Base-by-base conservation (phyloP, 2,329 filamentous ascomycete genomes). In the Nothophaeocryptopus gaeumannii region DNA sequence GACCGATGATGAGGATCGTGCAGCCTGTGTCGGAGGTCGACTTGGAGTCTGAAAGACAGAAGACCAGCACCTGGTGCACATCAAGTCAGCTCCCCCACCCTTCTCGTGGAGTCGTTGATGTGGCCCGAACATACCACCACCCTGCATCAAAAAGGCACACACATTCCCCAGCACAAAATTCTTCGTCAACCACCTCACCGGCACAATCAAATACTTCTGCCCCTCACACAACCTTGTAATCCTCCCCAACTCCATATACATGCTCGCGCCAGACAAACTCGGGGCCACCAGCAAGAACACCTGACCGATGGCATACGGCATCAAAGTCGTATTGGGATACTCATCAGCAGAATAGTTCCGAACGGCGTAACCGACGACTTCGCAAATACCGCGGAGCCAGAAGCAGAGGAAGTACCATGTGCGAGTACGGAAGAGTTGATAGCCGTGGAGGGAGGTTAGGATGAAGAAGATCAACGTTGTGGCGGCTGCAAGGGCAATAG, bases 391-490 rank as follows among this genome's bases (percentile, higher is more conserved):
- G 12, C 78, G 77, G 12, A 80, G 60, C 3, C 75, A 53, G 39
- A 81, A 75, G 0, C 78, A 73, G 1, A 75, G 72, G 54, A 78
- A 74, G 59, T 76, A 80, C 74, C 74, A 79, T 0, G 73, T 72
- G 33, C 68, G 64, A 2, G 67, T 66, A 12, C 59, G 61, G 32
- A 72, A n/a, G 20, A 77, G 53, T 37, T 72, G 67, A 16, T 62
- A 68, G n/a, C 59, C 45, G 47, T 78, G 76, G 1, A 67, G 39
- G 1, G 59, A 14, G 1, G 72, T 65, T 2, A 57, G 39, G 11
- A 63, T 7, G 16, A 44, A 45, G 53, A 68, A 68, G 3, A 50
- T 40, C 12, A 30, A 36, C 2, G 31, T 31, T 8, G 36, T 34
- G n/a, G 63, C 47, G n/a, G 65, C 47, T 46, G 56, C 48, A 48